Percentiles rank a stretch among this genome's conserved stretches.
Evolutionary conservation across 73 alveolate genomes (phyloP).

Genomic region (Tetrahymena borealis): DNA sequence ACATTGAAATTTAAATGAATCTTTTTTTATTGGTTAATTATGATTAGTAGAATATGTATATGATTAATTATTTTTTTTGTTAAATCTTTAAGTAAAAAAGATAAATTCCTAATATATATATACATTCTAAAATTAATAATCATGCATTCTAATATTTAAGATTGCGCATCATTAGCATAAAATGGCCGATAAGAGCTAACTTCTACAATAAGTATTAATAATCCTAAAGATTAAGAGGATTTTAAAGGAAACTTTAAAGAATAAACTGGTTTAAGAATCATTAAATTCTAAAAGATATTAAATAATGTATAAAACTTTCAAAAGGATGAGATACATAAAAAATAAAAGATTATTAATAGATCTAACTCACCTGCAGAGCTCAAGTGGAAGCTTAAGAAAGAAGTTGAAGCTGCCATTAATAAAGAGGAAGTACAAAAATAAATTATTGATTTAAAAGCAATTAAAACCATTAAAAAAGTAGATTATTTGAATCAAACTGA

Average conservation of each 20-base stretch:
- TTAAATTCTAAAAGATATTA: neutral
- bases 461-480: neutral
- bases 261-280: neutral
- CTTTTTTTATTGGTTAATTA: neutral
- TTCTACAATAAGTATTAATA: too few relatives aligned
- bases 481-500: neutral
- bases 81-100: too few relatives aligned
- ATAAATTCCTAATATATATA: too few relatives aligned
- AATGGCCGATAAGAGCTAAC: too few relatives aligned
- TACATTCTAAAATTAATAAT: too few relatives aligned
- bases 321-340: neutral
- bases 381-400: neutral
- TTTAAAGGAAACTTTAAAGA: neutral
- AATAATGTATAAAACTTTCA: neutral
- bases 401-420: neutral
- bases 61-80: too few relatives aligned
- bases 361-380: neutral
- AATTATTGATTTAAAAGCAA: neutral
- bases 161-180: too few relatives aligned
- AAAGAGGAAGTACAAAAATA: neutral
- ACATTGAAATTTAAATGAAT: neutral
- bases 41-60: neutral
- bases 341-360: neutral
- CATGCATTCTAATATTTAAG: too few relatives aligned
- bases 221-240: too few relatives aligned